Base-by-base conservation (phyloP, 768 basidiomycete genomes). In the Mycena galopus region DNA sequence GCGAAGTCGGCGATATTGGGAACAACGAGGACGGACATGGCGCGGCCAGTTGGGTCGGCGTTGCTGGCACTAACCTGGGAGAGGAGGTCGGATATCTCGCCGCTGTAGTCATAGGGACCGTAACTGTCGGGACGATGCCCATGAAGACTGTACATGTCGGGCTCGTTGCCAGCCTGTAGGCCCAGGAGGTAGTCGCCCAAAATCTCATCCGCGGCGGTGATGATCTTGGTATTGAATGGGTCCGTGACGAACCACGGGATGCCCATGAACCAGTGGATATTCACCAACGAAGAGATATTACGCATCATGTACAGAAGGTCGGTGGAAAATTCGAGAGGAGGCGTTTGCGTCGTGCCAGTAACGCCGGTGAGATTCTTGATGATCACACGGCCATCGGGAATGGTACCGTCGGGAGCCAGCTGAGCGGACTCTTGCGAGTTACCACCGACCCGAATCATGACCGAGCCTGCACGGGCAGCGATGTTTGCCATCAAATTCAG, bases 401-500 rank as follows among this genome's bases (percentile, higher is more conserved):
- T 86, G 44, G 81, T 85, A 7, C 61, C 61, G 29, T 47, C 61
- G 53, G 82, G 82, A 8, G 89, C 89, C 69, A 90, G 79, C 9
- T 81, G 75, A 9, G 90, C 91, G 9, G 84, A 87, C 67, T 96
- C 94, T 78, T 95, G 94, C 0, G 92, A 91, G 80, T 95, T 95
- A 60, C 94, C 94, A 29, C 94, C 94, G 2, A 95, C 84, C 60
- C 94, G 89, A 21, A 94, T 81, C 19, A 87, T 82, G 9, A 93
- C 89, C 1, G 81, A 77, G 4, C 93, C 93, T 4, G 88, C 88
- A 29, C 94, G 87, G 74, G 88, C 84, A 58, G 84, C 85, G n/a
- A 96, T 83, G 73, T 93, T 92, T 6, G 89, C 85, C 86, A 96
- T 89, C 33, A 95, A 84, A 78, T 96, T 95, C n/a, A 95, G 87